Evolutionary conservation across 208 protist species (phyloP).

Genomic region (Herpetomonas tarakana): DNA sequence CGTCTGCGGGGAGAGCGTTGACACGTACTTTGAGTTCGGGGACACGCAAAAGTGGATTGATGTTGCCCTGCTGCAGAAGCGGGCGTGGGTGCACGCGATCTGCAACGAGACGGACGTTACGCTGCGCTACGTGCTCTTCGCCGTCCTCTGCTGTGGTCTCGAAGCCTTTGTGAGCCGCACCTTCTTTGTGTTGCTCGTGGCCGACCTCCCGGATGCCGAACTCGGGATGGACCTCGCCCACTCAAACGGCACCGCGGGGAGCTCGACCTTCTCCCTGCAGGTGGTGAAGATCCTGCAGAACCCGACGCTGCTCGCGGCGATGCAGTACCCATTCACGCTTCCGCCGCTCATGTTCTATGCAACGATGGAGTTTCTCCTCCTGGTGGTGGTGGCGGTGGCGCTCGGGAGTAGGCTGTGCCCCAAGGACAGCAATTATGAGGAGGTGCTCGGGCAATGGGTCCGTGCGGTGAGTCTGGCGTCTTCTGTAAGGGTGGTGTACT

Average conservation of each 20-base stretch:
- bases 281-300: conserved; percentile 57
- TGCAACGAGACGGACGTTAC: conserved; percentile 45
- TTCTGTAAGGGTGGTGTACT: conserved; percentile 55
- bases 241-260: background rate
- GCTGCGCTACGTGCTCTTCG: conserved; percentile 16
- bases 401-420: conserved; percentile 33
- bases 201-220: conserved; percentile 9
- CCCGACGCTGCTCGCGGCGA: conserved; percentile 28
- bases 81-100: conserved; percentile 75
- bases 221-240: conserved; percentile 9
- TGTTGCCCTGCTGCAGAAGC: conserved; percentile 54
- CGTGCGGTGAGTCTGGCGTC: conserved; percentile 49
- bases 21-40: conserved; percentile 78
- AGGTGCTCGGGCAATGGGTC: conserved; percentile 46
- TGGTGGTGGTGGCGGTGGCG: conserved; percentile 45
- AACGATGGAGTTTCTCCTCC: conserved; percentile 54
- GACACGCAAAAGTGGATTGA: conserved; percentile 75
- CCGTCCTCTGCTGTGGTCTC: conserved; percentile 52
- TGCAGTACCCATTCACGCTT: conserved; percentile 49
- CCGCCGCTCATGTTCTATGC: conserved; percentile 58
- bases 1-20: conserved; percentile 46
- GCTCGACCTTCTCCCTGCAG: conserved; percentile 35
- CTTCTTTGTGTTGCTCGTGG: conserved; percentile 27
- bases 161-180: conserved; percentile 73
- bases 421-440: conserved; percentile 21